A percentile compares a stretch with the other conserved stretches of the same genome.
These are phyloP conservation scores for Fusarium citri DNA, from an alignment of 2,329 filamentous ascomycete species.

Conservation along the genomic window DNA sequence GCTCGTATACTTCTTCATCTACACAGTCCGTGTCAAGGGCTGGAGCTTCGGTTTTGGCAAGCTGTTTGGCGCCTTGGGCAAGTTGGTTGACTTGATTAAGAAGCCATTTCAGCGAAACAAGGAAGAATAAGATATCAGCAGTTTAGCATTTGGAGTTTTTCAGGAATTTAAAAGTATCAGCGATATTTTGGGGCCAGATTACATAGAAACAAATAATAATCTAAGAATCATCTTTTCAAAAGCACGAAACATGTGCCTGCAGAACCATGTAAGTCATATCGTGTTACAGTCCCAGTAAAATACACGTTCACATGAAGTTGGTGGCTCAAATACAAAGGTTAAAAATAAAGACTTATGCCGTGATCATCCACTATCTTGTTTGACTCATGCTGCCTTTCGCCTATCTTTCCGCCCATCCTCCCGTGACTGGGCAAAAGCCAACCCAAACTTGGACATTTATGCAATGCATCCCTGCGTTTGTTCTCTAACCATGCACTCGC, in stretches of 20 bases:
- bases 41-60: constrained; percentile 76
- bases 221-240: not conserved
- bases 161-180: not conserved
- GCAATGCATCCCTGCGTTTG: constrained; percentile 15
- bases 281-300: not conserved
- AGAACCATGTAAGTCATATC: too few species aligned
- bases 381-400: constrained; percentile 6
- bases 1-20: constrained; percentile 82
- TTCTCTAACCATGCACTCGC: constrained; percentile 6
- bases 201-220: not conserved
- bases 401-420: constrained; percentile 11
- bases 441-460: constrained; percentile 1
- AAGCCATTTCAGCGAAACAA: constrained; percentile 38
- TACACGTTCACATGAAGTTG: not conserved
- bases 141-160: not conserved
- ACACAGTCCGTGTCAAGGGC: constrained; percentile 74
- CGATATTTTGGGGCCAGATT: not conserved
- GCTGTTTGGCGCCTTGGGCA: constrained; percentile 35
- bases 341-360: constrained; percentile 33
- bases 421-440: constrained; percentile 7
- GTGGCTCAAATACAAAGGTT: not conserved
- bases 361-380: constrained; percentile 22
- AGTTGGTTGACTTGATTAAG: constrained; percentile 34
- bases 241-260: not conserved
- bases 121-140: not conserved